Base-by-base conservation (phyloP, 495 filamentous ascomycete genomes). In the Usnea hakonensis region DNA sequence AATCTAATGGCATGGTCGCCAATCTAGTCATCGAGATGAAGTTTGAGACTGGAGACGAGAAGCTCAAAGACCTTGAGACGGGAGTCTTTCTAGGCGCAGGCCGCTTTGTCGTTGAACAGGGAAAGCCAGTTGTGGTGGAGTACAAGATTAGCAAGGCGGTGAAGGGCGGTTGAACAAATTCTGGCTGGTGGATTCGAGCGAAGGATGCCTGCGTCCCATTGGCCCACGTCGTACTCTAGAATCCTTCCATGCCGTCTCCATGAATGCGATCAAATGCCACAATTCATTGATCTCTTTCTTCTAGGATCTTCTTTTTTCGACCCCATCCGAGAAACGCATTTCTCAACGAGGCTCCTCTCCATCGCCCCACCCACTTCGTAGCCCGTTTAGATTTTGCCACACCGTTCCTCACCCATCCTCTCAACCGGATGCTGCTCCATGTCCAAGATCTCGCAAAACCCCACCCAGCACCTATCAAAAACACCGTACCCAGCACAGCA, bases 71-170 rank as follows among this genome's bases (percentile, higher is more conserved):
- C 5, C 71, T 87, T 37, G 78, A 83, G 61, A 68, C 71, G 65
- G 76, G 83, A 60, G 72, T 80, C 10, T 87, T 78, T 63, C 81
- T 85, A 37, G 82, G 73, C 5, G 74, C 77, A 41, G 83, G 83
- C 17, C 73, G 75, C 11, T 85, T 87, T 68, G 72, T 79, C 30
- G 53, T 82, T 23, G 78, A 83, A 70, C 56, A 69, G 38, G 83
- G 79, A 16, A 80, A 85, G 72, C 75, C 79, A 2, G 57, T 74
- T 5, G 70, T 78, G 40, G 83, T 85, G 23, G 82, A 85, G 74
- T 85, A 85, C 67, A 78, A 80, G 68, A 75, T 87, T 65, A 80
- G 81, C 64, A 79, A 83, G 73, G 80, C 41, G 23, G 33, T 60
- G 0, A 58, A 58, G 33, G 46, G 57, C 4, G 55, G 40, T 21